phyloP scores from a whole-genome alignment of 306 rosid genomes.

The Amphicarpaea edgeworthii region DNA sequence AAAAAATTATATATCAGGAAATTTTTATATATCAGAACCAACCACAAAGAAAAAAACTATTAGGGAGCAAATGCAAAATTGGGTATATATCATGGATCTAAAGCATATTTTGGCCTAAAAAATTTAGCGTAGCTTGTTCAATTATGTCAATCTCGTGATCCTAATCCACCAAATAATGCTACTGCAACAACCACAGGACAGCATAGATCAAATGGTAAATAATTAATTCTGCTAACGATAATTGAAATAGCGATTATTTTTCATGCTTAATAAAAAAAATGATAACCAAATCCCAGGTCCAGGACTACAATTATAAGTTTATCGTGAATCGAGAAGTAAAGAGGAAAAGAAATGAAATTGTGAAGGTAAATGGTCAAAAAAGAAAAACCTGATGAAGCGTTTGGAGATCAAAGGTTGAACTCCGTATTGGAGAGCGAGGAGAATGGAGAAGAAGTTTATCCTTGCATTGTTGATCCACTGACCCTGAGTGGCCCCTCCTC shows the following conservation, averaged over 20 bases:
- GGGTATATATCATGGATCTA: no score
- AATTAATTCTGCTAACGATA: conserved; percentile 17
- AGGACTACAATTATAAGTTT: neutral
- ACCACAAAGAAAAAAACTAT: no score
- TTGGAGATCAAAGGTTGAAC: conserved; percentile 96
- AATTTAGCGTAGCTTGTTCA: conserved; percentile 4
- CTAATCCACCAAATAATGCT: neutral
- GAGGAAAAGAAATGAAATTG: neutral
- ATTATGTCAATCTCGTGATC: conserved; percentile 13
- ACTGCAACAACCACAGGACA: conserved; percentile 11
- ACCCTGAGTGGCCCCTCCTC: conserved; percentile 48
- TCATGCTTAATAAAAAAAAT: neutral
- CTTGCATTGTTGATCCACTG: conserved; percentile 46
- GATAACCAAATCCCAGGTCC: conserved; percentile 4
- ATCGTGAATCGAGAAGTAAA: neutral
- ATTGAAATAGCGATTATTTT: neutral
- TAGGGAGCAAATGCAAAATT: no score
- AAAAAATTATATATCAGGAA: no score
- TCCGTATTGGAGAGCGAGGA: conserved; percentile 92
- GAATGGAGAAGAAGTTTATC: conserved; percentile 70
- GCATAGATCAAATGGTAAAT: conserved; percentile 4
- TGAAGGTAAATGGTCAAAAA: neutral
- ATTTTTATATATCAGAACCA: no score
- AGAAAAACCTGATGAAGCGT: conserved; percentile 68
- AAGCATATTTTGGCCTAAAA: no score